Conservation (phyloP, 2,329 filamentous ascomycete genomes). For the Xylariaceae sp. region DNA sequence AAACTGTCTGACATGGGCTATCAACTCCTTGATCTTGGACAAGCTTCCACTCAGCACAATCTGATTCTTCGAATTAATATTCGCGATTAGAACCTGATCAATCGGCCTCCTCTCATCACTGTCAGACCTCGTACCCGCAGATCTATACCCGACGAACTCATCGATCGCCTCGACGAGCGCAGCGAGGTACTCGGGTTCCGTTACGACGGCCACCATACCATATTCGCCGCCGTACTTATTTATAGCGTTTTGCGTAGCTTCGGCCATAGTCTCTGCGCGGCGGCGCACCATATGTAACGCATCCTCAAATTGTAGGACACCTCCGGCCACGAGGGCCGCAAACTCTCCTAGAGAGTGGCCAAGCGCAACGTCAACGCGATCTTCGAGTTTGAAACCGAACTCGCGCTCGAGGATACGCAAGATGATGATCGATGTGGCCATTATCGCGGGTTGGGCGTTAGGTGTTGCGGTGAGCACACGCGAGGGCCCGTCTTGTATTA, state of each 20-base stretch:
- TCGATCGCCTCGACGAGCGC: conserved; percentile 69
- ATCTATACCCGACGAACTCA: conserved; percentile 70
- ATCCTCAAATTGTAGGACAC: conserved; percentile 73
- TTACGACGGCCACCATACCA: conserved; percentile 91
- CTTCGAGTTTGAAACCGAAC: conserved; percentile 69
- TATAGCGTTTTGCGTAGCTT: conserved; percentile 64
- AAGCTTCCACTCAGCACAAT: conserved; percentile 90
- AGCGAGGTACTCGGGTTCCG: conserved; percentile 72
- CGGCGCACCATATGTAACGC: conserved; percentile 72
- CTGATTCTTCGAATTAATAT: conserved; percentile 94
- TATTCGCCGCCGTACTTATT: conserved; percentile 73
- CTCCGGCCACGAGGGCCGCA: conserved; percentile 80
- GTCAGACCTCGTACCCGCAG: conserved; percentile 63
- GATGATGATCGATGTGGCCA: conserved; percentile 90
- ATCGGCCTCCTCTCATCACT: conserved; percentile 67
- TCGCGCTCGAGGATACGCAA: conserved; percentile 81
- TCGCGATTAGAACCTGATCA: conserved; percentile 84
- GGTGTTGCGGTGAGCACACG: conserved; percentile 73
- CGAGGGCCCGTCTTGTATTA: conserved; percentile 78
- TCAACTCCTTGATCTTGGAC: conserved; percentile 72
- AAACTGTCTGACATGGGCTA: conserved; percentile 84
- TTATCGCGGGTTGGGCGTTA: conserved; percentile 91
- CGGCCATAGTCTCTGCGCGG: conserved; percentile 79
- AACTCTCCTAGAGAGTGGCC: conserved; percentile 94
- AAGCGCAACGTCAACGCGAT: conserved; percentile 75